Conservation (phyloP, 352 stramenopile species). For the Aphanomyces astaci region DNA sequence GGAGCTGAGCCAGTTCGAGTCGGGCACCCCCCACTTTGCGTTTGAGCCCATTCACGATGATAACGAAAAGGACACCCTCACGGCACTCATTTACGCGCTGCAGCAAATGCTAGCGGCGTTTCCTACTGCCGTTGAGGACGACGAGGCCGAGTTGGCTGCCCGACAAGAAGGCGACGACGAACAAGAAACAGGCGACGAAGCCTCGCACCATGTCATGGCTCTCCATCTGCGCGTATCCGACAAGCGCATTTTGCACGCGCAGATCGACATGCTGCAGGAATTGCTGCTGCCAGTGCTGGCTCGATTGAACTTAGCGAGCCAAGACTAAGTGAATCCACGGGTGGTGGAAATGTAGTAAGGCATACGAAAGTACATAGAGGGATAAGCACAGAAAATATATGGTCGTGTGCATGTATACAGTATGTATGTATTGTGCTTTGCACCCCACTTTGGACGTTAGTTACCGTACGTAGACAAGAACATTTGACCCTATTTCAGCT, state of each 20-base stretch:
- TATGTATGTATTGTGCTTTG: too few species aligned
- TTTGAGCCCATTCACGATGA: constrained; percentile 40
- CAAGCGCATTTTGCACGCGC: constrained; percentile 52
- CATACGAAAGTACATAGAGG: too few species aligned
- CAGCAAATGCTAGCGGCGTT: constrained; percentile 52
- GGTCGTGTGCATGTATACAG: too few species aligned
- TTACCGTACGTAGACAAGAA: too few species aligned
- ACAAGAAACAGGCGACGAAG: constrained; percentile 21
- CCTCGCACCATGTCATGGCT: constrained; percentile 47
- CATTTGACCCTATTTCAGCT: too few species aligned
- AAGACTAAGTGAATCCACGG: background rate
- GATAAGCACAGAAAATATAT: too few species aligned
- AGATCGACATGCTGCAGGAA: constrained; percentile 64
- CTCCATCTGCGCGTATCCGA: constrained; percentile 46
- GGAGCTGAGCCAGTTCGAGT: constrained; percentile 15
- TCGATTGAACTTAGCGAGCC: background rate
- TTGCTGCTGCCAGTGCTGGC: constrained; percentile 49
- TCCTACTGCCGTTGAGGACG: constrained; percentile 36
- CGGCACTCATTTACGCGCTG: constrained; percentile 51
- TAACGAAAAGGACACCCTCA: constrained; percentile 47
- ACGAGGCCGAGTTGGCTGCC: constrained; percentile 29
- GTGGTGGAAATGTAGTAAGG: too few species aligned
- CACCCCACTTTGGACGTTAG: too few species aligned
- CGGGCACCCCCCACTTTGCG: background rate
- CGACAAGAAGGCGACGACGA: too few species aligned